Evolutionary conservation across 1,139 yeast genomes (phyloP), one percentile per base, ranked within the genome.

Genomic region (Blastobotrys ciferrii): DNA sequence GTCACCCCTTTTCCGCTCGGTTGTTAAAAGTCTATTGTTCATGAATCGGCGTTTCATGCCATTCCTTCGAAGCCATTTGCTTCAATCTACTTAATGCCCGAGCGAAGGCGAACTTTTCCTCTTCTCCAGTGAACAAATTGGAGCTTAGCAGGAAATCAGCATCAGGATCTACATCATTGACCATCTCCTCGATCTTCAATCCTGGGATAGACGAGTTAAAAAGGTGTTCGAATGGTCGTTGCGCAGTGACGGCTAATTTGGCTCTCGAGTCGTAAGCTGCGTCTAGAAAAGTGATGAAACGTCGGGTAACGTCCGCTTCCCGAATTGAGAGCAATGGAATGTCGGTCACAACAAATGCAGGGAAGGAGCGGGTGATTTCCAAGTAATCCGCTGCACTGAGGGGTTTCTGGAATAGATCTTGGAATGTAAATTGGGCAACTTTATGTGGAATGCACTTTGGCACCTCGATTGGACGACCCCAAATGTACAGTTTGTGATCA

Each of bases 381-480:
- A 92, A 74, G 64, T 92, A 92, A 66, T 92, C 98, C 9, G 97
- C 98, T 0, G 98, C 97, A n/a, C 96, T 89, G 55, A 87, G 70
- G 7, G 95, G 92, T 51, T 76, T 71, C 1, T 95, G 96, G 67
- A 98, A 92, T 36, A 92, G 71, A 63, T 92, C 84, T 43, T 80
- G 78, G 64, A 92, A 92, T 2, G 94, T 77, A 66, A 89, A 91
- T 65, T 87, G 94, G 1, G 98, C 98, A 15, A 89, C 97, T 47
- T 78, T 72, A 25, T 88, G 86, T 14, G 87, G 84, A 0, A 87
- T 78, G 46, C 91, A 80, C 50, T 70, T 72, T 1, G 98, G 98
- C 4, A 92, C 88, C 4, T 64, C 61, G 23, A 92, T 71, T 43
- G 83, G 75, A 52, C 98, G 75, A 20, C 98, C 98, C 98, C 98